Evolutionary conservation across 208 protist genomes (phyloP).

Genomic region (Wallacemonas rigidus): DNA sequence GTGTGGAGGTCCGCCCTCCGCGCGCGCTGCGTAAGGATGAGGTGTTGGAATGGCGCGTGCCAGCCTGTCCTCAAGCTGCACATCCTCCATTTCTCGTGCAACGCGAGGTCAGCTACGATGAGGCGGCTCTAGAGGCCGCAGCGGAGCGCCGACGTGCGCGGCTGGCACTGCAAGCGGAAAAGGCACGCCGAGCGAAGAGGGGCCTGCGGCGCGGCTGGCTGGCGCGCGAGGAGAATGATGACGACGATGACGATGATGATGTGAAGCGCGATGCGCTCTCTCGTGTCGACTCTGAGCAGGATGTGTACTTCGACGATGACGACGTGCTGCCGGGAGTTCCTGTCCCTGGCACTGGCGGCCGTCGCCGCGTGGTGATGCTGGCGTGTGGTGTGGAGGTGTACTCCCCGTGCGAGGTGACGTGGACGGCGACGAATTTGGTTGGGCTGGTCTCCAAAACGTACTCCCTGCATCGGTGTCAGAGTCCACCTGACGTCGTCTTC

Average conservation of each 20-base stretch:
- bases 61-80: conserved; percentile 37
- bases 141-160: conserved; percentile 1
- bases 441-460: conserved; percentile 63
- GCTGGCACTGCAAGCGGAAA: background rate
- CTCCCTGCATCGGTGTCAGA: conserved; percentile 80
- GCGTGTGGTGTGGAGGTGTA: conserved; percentile 74
- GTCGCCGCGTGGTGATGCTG: conserved; percentile 22
- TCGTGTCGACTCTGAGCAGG: background rate
- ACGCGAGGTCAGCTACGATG: conserved; percentile 24
- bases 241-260: conserved; percentile 8
- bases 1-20: conserved; percentile 60
- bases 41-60: conserved; percentile 51
- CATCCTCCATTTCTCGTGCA: conserved; percentile 43
- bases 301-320: conserved; percentile 4
- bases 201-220: no score
- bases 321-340: conserved; percentile 9
- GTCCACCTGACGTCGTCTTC: conserved; percentile 67
- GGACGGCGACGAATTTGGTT: conserved; percentile 68
- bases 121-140: conserved; percentile 9
- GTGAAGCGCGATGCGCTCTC: background rate
- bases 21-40: conserved; percentile 75
- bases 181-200: background rate
- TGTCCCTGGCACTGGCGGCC: conserved; percentile 8
- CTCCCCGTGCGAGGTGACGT: conserved; percentile 69
- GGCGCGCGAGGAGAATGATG: background rate